These are phyloP conservation scores for Russula griseocarnosa DNA, from an alignment of 768 basidiomycete genomes.

Conservation along the genomic window DNA sequence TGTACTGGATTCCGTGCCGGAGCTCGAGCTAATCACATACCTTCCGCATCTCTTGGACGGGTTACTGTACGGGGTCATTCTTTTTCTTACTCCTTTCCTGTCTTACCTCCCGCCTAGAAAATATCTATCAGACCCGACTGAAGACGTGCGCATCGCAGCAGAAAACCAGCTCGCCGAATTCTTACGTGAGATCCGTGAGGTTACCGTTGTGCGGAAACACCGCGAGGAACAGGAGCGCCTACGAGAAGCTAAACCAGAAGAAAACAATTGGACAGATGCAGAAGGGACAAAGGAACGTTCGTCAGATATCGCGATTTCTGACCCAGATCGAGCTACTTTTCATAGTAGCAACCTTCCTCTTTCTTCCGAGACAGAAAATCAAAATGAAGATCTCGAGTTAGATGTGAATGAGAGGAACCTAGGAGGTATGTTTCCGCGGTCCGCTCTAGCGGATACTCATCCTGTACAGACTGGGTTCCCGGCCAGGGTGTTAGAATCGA, in stretches of 20 bases:
- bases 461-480: conserved; percentile 70
- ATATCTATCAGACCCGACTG: conserved; percentile 92
- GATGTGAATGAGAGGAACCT: conserved; percentile 56
- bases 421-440: conserved; percentile 37
- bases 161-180: conserved; percentile 88
- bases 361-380: conserved; percentile 31
- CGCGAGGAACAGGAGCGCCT: conserved; percentile 45
- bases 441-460: conserved; percentile 6
- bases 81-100: conserved; percentile 16
- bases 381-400: conserved; percentile 34
- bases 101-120: conserved; percentile 49
- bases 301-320: conserved; percentile 3
- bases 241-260: conserved; percentile 19
- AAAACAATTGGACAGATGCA: conserved; percentile 8
- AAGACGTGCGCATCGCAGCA: conserved; percentile 88
- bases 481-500: conserved; percentile 93
- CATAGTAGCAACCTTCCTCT: conserved; percentile 8
- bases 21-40: conserved; percentile 90
- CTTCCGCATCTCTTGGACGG: conserved; percentile 95
- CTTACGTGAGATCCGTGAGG: conserved; percentile 83
- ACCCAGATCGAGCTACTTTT: conserved; percentile 14
- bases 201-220: conserved; percentile 68
- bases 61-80: conserved; percentile 58
- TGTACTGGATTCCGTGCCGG: conserved; percentile 93
- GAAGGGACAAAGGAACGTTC: conserved; percentile 14